These are phyloP conservation scores for Turritis glabra DNA, from an alignment of 345 rosid species.

Conservation along the genomic window DNA sequence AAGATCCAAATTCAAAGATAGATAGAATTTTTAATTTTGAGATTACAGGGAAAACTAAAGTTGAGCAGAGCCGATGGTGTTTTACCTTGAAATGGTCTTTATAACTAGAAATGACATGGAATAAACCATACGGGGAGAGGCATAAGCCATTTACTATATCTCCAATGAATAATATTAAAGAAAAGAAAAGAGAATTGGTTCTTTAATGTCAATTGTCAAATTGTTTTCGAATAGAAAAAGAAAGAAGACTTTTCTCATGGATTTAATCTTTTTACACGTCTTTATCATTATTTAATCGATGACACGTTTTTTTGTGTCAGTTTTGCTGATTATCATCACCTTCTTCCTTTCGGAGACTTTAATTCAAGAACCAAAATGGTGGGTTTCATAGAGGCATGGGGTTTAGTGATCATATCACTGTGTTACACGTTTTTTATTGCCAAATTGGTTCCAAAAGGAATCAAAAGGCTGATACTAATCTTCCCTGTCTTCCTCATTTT, in stretches of 20 bases:
- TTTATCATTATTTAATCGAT: background rate
- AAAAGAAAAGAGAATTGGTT: conserved; percentile 27
- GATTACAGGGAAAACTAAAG: background rate
- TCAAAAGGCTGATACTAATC: conserved; percentile 38
- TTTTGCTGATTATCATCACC: background rate
- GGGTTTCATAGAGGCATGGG: conserved; percentile 45
- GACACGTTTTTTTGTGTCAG: conserved; percentile 1
- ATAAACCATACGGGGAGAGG: no score
- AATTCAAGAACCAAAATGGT: conserved; percentile 14
- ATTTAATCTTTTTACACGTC: background rate
- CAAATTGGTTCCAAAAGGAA: conserved; percentile 40
- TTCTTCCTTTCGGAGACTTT: conserved; percentile 8
- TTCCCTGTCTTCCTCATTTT: conserved; percentile 42
- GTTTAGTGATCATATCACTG: conserved; percentile 30
- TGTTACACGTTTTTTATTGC: conserved; percentile 40
- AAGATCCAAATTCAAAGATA: background rate
- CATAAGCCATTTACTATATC: no score
- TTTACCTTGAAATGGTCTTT: conserved; percentile 34
- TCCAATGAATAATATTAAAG: background rate
- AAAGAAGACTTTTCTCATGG: conserved; percentile 2
- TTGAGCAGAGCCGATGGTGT: conserved; percentile 19
- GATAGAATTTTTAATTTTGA: background rate
- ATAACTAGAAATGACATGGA: conserved; percentile 19
- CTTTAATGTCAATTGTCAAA: conserved; percentile 30
- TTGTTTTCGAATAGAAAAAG: background rate